These are phyloP conservation scores for Calvatia gigantea DNA, from an alignment of 768 basidiomycete species.

Conservation along the genomic window DNA sequence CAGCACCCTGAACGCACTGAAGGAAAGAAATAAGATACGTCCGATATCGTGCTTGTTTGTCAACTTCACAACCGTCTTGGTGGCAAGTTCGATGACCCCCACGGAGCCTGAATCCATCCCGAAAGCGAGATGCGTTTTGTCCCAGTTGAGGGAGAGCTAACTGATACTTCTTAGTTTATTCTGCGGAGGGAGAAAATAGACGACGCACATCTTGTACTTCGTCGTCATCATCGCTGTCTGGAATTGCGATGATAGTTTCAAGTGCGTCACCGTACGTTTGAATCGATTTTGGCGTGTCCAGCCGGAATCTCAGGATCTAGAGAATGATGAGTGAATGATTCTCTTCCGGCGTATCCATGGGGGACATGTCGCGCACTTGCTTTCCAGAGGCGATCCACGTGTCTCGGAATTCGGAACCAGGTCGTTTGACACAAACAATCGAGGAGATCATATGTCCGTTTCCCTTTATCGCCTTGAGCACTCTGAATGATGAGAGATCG, in stretches of 20 bases:
- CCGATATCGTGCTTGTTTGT: constrained; percentile 63
- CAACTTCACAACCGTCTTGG: constrained; percentile 49
- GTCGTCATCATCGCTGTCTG: constrained; percentile 55
- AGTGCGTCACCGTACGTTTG: constrained; percentile 47
- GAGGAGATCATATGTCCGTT: constrained; percentile 62
- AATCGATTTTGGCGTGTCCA: constrained; percentile 51
- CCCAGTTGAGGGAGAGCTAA: constrained; percentile 61
- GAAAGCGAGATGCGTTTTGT: constrained; percentile 60
- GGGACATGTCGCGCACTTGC: constrained; percentile 36
- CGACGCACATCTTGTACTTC: constrained; percentile 45
- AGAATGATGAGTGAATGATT: not conserved
- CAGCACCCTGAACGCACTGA: not conserved
- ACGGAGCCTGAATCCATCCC: constrained; percentile 67
- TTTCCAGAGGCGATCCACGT: constrained; percentile 68
- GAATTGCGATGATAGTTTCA: constrained; percentile 36
- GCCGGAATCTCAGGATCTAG: constrained; percentile 41
- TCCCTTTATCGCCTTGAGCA: constrained; percentile 59
- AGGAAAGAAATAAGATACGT: constrained; percentile 20
- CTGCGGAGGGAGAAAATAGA: not conserved
- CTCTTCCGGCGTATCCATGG: too few species aligned
- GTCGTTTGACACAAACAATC: constrained; percentile 40
- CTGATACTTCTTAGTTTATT: constrained; percentile 32
- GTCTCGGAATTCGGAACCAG: constrained; percentile 38
- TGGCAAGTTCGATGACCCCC: constrained; percentile 60
- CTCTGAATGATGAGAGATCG: constrained; percentile 53